Conservation (phyloP, 768 basidiomycete genomes). For the Trametes cubensis region DNA sequence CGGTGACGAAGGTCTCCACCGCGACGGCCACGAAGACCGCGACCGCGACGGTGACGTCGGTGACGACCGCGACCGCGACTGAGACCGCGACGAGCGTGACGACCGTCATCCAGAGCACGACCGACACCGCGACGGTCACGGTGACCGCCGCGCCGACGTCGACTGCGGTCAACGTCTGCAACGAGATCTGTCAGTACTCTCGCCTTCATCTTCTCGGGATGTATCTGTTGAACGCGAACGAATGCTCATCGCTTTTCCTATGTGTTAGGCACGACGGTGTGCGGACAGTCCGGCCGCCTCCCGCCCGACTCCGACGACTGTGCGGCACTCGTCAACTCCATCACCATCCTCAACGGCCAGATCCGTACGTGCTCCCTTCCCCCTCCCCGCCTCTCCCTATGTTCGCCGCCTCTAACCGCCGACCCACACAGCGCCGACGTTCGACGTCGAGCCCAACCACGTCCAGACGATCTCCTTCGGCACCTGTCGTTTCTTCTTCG, state of each 20-base stretch:
- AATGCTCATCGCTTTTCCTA: neutral
- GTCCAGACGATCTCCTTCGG: slow-evolving; percentile 29
- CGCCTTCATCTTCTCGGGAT: neutral
- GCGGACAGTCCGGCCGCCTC: slow-evolving; percentile 21
- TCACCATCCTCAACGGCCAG: slow-evolving; percentile 25
- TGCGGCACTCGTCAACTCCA: slow-evolving; percentile 21
- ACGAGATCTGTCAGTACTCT: slow-evolving; percentile 24
- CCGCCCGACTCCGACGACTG: slow-evolving; percentile 26
- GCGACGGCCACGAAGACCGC: neutral
- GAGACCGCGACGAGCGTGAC: slow-evolving; percentile 12
- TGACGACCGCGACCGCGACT: slow-evolving; percentile 10
- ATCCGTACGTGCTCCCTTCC: slow-evolving; percentile 15
- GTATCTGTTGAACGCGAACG: neutral
- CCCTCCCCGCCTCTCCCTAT: neutral
- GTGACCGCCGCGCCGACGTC: slow-evolving; percentile 4
- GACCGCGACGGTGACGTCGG: slow-evolving; percentile 2
- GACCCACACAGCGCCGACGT: slow-evolving; percentile 19
- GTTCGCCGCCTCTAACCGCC: no score
- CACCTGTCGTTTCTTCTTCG: slow-evolving; percentile 32
- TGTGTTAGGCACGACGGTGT: slow-evolving; percentile 22
- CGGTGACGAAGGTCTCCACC: slow-evolving; percentile 1
- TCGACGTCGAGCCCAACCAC: slow-evolving; percentile 22
- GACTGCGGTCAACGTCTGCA: slow-evolving; percentile 20
- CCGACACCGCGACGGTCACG: slow-evolving; percentile 3
- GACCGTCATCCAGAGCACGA: slow-evolving; percentile 9